Evolutionary conservation across 495 filamentous ascomycete species (phyloP).

Genomic region (Penicillium pulvis): DNA sequence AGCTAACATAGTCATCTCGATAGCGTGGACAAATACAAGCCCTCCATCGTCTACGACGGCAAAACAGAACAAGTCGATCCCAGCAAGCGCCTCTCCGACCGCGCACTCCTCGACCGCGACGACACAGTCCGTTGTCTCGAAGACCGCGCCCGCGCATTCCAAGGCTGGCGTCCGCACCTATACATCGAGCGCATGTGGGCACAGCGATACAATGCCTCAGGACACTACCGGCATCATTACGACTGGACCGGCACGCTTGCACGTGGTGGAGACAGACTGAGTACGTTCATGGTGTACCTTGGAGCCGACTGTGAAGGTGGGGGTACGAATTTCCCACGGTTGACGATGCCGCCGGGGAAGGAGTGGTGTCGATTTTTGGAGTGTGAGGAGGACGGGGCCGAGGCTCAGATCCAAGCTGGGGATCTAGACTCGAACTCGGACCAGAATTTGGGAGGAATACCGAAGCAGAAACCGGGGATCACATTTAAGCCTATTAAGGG

Average conservation of each 20-base stretch:
- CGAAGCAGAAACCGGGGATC: constrained; percentile 46
- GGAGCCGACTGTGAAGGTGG: constrained; percentile 59
- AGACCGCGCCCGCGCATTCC: constrained; percentile 66
- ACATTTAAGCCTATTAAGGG: constrained; percentile 69
- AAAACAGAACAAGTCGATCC: constrained; percentile 46
- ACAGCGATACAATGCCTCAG: constrained; percentile 59
- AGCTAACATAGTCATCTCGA: background rate
- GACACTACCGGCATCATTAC: constrained; percentile 61
- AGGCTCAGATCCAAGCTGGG: background rate
- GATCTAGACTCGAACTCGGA: background rate
- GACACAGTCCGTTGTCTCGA: constrained; percentile 67
- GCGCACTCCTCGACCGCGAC: constrained; percentile 60
- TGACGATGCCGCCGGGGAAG: constrained; percentile 41
- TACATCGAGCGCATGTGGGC: constrained; percentile 65
- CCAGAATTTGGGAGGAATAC: constrained; percentile 2
- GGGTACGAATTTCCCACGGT: constrained; percentile 61
- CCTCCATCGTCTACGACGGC: constrained; percentile 57
- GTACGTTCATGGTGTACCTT: constrained; percentile 67
- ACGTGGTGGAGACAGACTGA: constrained; percentile 47
- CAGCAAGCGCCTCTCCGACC: constrained; percentile 56
- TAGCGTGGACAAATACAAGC: constrained; percentile 52
- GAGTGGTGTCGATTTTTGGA: constrained; percentile 64
- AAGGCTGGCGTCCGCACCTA: constrained; percentile 63
- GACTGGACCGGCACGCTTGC: constrained; percentile 55
- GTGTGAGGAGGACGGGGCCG: constrained; percentile 43